phyloP scores from a whole-genome alignment of 805 yeast genomes.

The Metschnikowia vanudenii region DNA sequence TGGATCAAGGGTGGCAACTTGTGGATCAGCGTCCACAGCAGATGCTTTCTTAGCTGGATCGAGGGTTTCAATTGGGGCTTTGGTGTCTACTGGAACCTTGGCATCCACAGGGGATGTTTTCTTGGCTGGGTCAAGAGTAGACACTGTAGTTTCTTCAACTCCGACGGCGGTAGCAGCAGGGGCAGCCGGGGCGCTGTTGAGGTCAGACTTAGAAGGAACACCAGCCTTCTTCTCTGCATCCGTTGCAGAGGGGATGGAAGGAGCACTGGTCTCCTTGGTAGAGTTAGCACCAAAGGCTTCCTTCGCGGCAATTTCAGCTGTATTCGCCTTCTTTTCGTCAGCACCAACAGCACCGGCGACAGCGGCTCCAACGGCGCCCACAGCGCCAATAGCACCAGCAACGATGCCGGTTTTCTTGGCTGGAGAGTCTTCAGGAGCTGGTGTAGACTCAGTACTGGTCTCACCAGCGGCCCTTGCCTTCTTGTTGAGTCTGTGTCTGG shows the following conservation, averaged over 20 bases:
- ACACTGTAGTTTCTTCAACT: background rate
- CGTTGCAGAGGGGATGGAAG: background rate
- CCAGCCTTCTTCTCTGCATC: constrained; percentile 5
- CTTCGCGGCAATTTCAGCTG: constrained; percentile 4
- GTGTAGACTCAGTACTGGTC: constrained; percentile 7
- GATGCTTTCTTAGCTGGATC: constrained; percentile 6
- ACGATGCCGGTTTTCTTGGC: background rate
- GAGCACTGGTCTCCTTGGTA: background rate
- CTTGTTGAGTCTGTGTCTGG: constrained; percentile 43
- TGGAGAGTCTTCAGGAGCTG: constrained; percentile 12
- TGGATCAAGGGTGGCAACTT: too few species aligned
- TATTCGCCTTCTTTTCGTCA: background rate
- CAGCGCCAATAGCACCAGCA: constrained; percentile 8
- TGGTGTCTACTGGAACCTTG: background rate
- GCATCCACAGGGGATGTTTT: background rate
- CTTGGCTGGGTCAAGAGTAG: constrained; percentile 2
- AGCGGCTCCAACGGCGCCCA: constrained; percentile 1
- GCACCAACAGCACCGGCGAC: background rate
- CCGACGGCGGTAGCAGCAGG: constrained; percentile 5
- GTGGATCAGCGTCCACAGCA: too few species aligned
- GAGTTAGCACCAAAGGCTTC: constrained; percentile 6
- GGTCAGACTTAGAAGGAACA: constrained; percentile 3
- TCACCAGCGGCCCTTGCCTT: constrained; percentile 26
- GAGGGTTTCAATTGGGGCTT: too few species aligned
- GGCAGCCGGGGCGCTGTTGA: background rate